Evolutionary conservation across 106 monocot genomes (phyloP), one percentile per base, ranked within the genome.

Genomic region (Acorus gramineus): DNA sequence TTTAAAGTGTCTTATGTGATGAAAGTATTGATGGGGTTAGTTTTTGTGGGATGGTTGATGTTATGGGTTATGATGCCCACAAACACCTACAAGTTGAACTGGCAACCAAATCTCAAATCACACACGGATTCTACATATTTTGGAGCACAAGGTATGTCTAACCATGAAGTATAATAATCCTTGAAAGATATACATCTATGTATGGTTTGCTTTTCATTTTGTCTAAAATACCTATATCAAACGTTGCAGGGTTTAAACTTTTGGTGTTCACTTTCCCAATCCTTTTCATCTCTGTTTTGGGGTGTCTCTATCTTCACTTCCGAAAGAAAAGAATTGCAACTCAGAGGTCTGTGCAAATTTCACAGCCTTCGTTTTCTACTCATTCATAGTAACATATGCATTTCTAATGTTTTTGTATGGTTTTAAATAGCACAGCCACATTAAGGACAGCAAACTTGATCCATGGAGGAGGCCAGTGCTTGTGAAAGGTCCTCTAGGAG

Each of bases 261-360:
- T 52, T 90, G 63, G 66, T 90, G 6, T 84, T 44, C 43, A 68
- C 82, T 3, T 78, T 84, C 55, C 86, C 90, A 4, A 62, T 89
- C 11, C 11, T 95, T 4, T 80, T 95, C 71, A 77, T 95, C 28
- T 49, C 86, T 44, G 76, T 82, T 10, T 42, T 84, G 8, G 86
- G 86, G n/a, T 86, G 84, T 75, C 5, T 84, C 46, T 82, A 84
- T 56, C 78, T 80, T 8, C 84, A 90, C 59, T 52, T 80, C 53
- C 2, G 49, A 12, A 70, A 75, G 68, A 67, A 56, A 57, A 68
- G 52, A 9, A 59, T 10, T 12, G 6, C 63, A 14, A 55, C 5
- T 4, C 8, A 61, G 4, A 74, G 64, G 72, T 57, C 52, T 44
- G 59, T 10, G 70, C 50, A 69, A 7, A 14, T 42, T 12, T 51